Conservation (phyloP, 1,139 yeast genomes). For the Diutina sp. region DNA sequence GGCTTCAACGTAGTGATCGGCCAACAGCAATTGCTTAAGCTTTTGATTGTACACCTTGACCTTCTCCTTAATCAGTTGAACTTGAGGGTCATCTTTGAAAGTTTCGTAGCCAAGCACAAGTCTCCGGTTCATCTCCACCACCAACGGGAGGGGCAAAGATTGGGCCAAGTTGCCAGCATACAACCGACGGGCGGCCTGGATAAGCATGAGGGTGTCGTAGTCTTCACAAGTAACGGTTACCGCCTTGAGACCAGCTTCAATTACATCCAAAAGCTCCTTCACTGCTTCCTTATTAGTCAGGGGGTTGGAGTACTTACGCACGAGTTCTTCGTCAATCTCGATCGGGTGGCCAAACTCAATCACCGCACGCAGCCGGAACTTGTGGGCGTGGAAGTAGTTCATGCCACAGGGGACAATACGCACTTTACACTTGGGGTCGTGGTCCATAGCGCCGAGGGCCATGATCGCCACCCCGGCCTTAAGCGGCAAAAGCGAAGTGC, state of each 20-base stretch:
- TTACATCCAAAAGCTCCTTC: conserved; percentile 45
- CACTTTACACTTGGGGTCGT: conserved; percentile 21
- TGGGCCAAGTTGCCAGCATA: conserved; percentile 48
- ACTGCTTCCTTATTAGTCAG: conserved; percentile 41
- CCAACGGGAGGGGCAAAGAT: conserved; percentile 53
- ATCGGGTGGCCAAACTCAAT: conserved; percentile 90
- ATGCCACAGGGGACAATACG: conserved; percentile 92
- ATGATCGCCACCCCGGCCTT: conserved; percentile 97
- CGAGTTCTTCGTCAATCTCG: conserved; percentile 50
- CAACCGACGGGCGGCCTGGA: conserved; percentile 86
- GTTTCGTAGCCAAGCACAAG: conserved; percentile 69
- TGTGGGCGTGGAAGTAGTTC: conserved; percentile 95
- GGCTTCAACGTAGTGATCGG: conserved; percentile 81
- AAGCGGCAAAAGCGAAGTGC: conserved; percentile 79
- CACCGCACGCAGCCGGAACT: conserved; percentile 88
- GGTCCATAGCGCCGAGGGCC: conserved; percentile 78
- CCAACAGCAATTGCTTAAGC: conserved; percentile 57
- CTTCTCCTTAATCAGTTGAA: conserved; percentile 43
- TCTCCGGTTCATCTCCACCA: conserved; percentile 83
- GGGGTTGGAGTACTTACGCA: conserved; percentile 49
- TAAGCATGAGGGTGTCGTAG: conserved; percentile 81
- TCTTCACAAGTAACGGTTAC: conserved; percentile 91
- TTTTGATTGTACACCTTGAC: conserved; percentile 59
- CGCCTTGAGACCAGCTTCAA: conserved; percentile 67
- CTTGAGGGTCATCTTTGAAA: conserved; percentile 59